Evolutionary conservation across 2,329 filamentous ascomycete species (phyloP).

Genomic region (Chaetomium globosum): DNA sequence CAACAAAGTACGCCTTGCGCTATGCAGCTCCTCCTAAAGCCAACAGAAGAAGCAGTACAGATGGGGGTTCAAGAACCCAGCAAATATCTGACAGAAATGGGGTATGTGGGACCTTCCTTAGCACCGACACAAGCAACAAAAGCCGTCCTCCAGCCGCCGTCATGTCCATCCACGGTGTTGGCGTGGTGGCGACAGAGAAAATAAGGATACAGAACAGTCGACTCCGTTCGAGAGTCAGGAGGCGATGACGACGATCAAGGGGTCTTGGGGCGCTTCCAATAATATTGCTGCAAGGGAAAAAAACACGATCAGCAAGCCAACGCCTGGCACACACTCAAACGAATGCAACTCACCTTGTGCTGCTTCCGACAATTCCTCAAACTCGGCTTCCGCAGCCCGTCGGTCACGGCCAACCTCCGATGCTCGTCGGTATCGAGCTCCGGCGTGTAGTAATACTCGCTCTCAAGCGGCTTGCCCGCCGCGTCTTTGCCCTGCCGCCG

Average conservation of each 20-base stretch:
- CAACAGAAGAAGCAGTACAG: constrained; percentile 27
- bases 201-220: constrained; percentile 7
- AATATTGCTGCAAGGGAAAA: constrained; percentile 64
- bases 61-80: background rate
- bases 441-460: constrained; percentile 94
- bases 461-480: constrained; percentile 88
- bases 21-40: constrained; percentile 34
- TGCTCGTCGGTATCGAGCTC: constrained; percentile 80
- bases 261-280: constrained; percentile 66
- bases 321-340: constrained; percentile 4
- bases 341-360: constrained; percentile 76
- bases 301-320: constrained; percentile 6
- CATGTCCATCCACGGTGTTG: background rate
- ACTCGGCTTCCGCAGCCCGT: constrained; percentile 84
- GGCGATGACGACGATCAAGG: constrained; percentile 45
- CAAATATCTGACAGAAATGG: constrained; percentile 26
- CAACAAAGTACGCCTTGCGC: constrained; percentile 35
- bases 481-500: constrained; percentile 91
- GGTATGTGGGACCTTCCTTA: constrained; percentile 20
- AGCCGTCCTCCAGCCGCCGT: constrained; percentile 6
- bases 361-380: constrained; percentile 89
- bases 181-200: background rate
- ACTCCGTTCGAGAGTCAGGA: background rate
- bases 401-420: constrained; percentile 78
- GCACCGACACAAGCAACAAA: constrained; percentile 19